Conservation (phyloP, 345 rosid genomes). For the Eucalyptus grandis region DNA sequence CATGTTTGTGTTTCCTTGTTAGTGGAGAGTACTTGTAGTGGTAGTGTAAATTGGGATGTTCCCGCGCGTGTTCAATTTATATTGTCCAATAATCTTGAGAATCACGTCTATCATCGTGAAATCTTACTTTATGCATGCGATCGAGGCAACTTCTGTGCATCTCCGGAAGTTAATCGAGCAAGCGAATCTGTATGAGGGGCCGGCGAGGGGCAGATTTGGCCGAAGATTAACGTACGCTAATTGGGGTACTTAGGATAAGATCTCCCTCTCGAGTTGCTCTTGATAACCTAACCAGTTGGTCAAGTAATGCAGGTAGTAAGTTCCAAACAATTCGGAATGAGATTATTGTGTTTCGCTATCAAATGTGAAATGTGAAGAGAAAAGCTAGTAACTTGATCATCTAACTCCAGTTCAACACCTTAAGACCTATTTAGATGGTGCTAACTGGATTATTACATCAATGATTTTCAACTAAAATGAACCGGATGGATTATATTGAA, state of each 20-base stretch:
- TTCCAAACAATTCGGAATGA: too few species aligned
- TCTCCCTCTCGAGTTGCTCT: neutral
- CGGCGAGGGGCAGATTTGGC: too few species aligned
- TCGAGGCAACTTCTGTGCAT: neutral
- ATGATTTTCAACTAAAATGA: too few species aligned
- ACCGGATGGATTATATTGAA: too few species aligned
- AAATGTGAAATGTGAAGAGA: neutral
- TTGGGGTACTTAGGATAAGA: too few species aligned
- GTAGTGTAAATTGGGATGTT: too few species aligned
- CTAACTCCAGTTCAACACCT: neutral
- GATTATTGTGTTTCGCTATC: neutral
- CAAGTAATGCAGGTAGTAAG: too few species aligned
- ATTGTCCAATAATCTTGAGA: neutral
- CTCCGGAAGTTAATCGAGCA: neutral
- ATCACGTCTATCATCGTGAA: neutral
- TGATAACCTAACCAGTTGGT: neutral
- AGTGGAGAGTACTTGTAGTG: too few species aligned
- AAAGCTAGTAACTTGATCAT: neutral
- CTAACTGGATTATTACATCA: rapidly evolving
- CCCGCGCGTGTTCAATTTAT: too few species aligned
- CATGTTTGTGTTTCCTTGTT: too few species aligned
- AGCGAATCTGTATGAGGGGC: neutral
- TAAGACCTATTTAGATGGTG: neutral
- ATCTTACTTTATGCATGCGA: neutral
- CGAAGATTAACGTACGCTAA: too few species aligned